Evolutionary conservation across 768 basidiomycete species (phyloP).

Genomic region (Trametes maxima): DNA sequence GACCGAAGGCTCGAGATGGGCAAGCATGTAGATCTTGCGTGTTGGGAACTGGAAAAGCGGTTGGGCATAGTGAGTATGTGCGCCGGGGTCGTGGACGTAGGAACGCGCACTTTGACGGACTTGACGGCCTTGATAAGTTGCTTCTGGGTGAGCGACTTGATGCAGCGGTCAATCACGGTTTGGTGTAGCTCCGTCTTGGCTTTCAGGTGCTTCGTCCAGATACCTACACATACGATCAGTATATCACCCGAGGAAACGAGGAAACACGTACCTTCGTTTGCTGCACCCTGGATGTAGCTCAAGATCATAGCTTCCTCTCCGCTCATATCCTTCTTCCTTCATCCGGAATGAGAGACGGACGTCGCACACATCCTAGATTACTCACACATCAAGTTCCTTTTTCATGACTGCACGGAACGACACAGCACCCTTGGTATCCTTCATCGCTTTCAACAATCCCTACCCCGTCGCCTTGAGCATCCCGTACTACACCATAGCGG

Average conservation of each 20-base stretch:
- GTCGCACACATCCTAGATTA: neutral
- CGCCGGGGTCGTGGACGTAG: no score
- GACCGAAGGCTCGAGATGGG: constrained; percentile 83
- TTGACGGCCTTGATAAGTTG: constrained; percentile 89
- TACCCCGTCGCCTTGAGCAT: neutral
- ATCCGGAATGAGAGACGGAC: neutral
- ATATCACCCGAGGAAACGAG: neutral
- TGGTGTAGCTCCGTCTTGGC: constrained; percentile 89
- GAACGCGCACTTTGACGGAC: constrained; percentile 20
- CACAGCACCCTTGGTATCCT: constrained; percentile 29
- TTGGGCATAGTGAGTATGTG: no score
- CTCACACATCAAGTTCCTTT: constrained; percentile 35
- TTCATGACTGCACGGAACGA: constrained; percentile 33
- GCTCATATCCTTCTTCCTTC: constrained; percentile 78
- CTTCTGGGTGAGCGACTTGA: constrained; percentile 85
- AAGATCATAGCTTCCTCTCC: constrained; percentile 87
- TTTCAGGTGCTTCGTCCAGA: constrained; percentile 93
- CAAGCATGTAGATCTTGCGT: constrained; percentile 94
- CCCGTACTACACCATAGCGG: neutral
- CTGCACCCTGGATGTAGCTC: constrained; percentile 76
- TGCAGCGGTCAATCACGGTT: constrained; percentile 82
- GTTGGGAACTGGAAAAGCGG: constrained; percentile 72
- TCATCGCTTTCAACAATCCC: constrained; percentile 35
- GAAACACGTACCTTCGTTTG: constrained; percentile 67
- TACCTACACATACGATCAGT: constrained; percentile 53